phyloP scores from a whole-genome alignment of 1,284 basidiomycete genomes.

The Tilletia setariae region DNA sequence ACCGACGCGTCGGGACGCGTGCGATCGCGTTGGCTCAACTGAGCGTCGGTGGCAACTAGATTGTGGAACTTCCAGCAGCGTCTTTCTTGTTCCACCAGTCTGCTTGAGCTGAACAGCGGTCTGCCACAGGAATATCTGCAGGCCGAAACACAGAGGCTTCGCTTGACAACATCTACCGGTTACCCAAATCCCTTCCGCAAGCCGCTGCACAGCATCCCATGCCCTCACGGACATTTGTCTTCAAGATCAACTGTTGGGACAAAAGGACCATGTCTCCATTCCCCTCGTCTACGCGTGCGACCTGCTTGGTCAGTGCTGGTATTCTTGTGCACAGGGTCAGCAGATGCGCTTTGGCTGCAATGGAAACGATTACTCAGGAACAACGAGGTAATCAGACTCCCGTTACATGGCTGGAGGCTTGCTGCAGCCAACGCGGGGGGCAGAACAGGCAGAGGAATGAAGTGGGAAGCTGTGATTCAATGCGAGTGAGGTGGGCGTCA shows the following conservation, averaged over 20 bases:
- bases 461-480: no score
- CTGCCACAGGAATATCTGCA: conserved; percentile 32
- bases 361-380: not conserved
- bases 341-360: not conserved
- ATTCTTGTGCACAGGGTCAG: not conserved
- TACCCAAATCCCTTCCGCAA: conserved; percentile 46
- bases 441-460: no score
- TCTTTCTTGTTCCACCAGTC: not conserved
- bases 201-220: conserved; percentile 25
- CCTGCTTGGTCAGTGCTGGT: not conserved
- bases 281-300: not conserved
- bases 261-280: not conserved
- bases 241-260: not conserved
- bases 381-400: not conserved
- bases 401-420: not conserved
- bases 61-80: conserved; percentile 1
- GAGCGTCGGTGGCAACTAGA: conserved; percentile 42
- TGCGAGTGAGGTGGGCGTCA: no score
- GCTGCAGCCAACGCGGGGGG: not conserved
- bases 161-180: conserved; percentile 42
- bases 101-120: not conserved
- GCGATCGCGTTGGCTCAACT: conserved; percentile 17
- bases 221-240: not conserved
- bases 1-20: no score
- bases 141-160: conserved; percentile 47